These are phyloP conservation scores for Bruguiera gymnorhiza DNA, from an alignment of 345 rosid species.

Conservation along the genomic window DNA sequence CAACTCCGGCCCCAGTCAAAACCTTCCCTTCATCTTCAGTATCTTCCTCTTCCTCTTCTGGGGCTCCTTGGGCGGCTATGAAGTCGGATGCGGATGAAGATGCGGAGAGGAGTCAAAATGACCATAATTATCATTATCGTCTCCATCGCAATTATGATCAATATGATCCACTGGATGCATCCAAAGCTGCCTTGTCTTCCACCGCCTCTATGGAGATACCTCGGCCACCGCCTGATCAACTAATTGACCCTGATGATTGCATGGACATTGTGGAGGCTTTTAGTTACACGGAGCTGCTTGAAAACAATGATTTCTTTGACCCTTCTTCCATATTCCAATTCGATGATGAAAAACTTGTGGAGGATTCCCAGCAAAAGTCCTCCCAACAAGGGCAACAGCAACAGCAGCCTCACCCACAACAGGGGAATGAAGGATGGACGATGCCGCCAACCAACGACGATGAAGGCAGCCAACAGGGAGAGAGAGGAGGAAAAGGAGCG, in stretches of 20 bases:
- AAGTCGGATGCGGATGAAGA: slow-evolving; percentile 62
- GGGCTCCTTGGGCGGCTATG: slow-evolving; percentile 78
- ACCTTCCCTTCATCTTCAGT: slow-evolving; percentile 46
- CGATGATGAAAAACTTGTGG: slow-evolving; percentile 36
- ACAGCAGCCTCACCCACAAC: not conserved
- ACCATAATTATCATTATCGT: not conserved
- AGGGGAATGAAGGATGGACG: slow-evolving; percentile 9
- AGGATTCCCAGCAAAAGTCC: slow-evolving; percentile 25
- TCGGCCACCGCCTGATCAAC: slow-evolving; percentile 31
- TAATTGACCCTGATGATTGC: slow-evolving; percentile 42
- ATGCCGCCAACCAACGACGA: not conserved
- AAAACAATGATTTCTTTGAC: slow-evolving; percentile 64
- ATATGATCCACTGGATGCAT: slow-evolving; percentile 21
- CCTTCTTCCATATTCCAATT: slow-evolving; percentile 61
- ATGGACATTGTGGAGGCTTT: slow-evolving; percentile 77
- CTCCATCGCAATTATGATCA: slow-evolving; percentile 3
- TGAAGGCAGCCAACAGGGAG: slow-evolving; percentile 21
- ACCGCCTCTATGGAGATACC: slow-evolving; percentile 71
- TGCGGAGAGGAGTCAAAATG: slow-evolving; percentile 12
- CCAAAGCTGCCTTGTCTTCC: slow-evolving; percentile 54
- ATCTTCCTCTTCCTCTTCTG: slow-evolving; percentile 56
- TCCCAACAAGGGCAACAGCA: slow-evolving; percentile 10
- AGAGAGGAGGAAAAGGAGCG: not conserved
- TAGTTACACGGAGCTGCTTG: slow-evolving; percentile 80
- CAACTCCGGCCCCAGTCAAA: slow-evolving; percentile 69